Percentiles rank a stretch among this genome's conserved stretches.
phyloP scores from a whole-genome alignment of 1,139 yeast genomes.

The Trichomonascaceae sp. region DNA sequence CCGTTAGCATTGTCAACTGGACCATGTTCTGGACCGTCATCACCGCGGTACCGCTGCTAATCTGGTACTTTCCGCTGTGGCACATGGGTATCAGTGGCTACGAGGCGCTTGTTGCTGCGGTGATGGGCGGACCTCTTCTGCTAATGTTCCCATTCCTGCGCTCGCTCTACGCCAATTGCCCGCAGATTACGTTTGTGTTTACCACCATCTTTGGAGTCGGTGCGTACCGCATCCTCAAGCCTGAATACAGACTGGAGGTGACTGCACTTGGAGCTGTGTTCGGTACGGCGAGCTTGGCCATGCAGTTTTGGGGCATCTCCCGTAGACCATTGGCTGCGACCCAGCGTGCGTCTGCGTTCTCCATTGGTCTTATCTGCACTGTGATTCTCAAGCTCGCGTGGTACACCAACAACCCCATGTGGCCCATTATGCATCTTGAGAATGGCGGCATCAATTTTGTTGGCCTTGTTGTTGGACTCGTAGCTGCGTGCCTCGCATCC shows the following conservation, averaged over 20 bases:
- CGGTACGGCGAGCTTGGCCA: slow-evolving; percentile 48
- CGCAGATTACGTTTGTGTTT: slow-evolving; percentile 39
- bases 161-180: slow-evolving; percentile 22
- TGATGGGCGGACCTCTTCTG: slow-evolving; percentile 41
- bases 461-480: slow-evolving; percentile 57
- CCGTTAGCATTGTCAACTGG: slow-evolving; percentile 20
- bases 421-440: slow-evolving; percentile 84
- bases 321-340: slow-evolving; percentile 32
- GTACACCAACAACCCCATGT: slow-evolving; percentile 82
- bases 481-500: slow-evolving; percentile 46
- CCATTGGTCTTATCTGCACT: slow-evolving; percentile 60
- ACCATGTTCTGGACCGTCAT: slow-evolving; percentile 74
- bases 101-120: slow-evolving; percentile 55
- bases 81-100: slow-evolving; percentile 95
- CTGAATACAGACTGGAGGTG: slow-evolving; percentile 52
- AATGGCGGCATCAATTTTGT: slow-evolving; percentile 78
- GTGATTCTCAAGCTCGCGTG: slow-evolving; percentile 62
- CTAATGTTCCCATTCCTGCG: slow-evolving; percentile 45
- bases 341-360: slow-evolving; percentile 48
- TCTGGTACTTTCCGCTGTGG: slow-evolving; percentile 98
- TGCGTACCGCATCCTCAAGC: slow-evolving; percentile 52
- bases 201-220: slow-evolving; percentile 56
- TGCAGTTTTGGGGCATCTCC: slow-evolving; percentile 40
- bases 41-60: slow-evolving; percentile 69
- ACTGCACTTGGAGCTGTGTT: slow-evolving; percentile 58